Base-by-base conservation (phyloP, 305 asterid genomes). In the Rubia peregrina region DNA sequence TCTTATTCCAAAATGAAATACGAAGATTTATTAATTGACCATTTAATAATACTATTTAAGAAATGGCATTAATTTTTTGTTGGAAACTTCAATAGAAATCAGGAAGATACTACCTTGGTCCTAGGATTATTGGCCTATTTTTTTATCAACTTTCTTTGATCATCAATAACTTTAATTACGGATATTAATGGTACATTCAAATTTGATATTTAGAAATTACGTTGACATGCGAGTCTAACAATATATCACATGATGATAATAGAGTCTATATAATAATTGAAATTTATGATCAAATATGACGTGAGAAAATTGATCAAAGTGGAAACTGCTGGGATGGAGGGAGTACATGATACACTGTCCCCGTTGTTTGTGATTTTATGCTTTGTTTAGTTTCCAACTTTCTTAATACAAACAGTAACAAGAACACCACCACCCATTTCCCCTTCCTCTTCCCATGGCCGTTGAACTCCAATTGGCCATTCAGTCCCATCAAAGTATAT, bases 381-480 rank as follows among this genome's bases (percentile, higher is more conserved):
- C 63, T 33, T 68, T 56, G 51, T 57, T 42, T 41, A 17, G 59
- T 51, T 51, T 51, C 59, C 59, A 51, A 51, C 30, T 16, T 57
- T 57, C 24, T 16, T 16, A 19, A 78, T 69, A 72, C 75, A 53
- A 63, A 75, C 55, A 63, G 61, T 51, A 57, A 57, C 41, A 73
- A 66, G 22, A 61, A 70, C 26, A 9, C 10, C 59, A 14, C 42
- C 24, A 51, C 19, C 80, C 44, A 9, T 69, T 74, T 70, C 69
- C 69, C 67, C 68, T 67, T 66, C 60, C 55, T 2, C 55, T 14
- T 57, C 61, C 40, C 69, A 68, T 76, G 84, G 81, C 79, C 65
- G 71, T 72, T 74, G 73, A 79, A 70, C 71, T 77, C 75, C 38
- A 19, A 19, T 67, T 74, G n/a, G 60, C 76, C 71, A 11, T 66